A percentile compares a stretch with the other conserved stretches of the same genome.
Conservation (phyloP, 495 filamentous ascomycete genomes). For the Lindgomyces ingoldianus region DNA sequence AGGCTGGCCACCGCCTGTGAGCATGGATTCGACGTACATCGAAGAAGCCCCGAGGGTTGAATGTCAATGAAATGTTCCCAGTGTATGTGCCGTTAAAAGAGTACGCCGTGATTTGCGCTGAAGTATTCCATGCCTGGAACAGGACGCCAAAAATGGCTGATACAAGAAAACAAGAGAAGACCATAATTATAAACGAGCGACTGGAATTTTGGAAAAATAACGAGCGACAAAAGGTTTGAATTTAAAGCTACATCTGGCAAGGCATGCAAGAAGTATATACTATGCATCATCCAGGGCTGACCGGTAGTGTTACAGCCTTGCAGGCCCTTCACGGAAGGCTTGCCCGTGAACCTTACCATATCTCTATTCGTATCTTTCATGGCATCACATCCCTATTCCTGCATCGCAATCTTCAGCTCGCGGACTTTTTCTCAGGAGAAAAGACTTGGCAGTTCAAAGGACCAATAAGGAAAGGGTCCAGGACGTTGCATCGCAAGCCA, state of each 20-base stretch:
- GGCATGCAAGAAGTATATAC: background rate
- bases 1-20: background rate
- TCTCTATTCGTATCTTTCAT: background rate
- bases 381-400: no score
- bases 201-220: background rate
- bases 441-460: background rate
- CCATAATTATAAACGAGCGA: background rate
- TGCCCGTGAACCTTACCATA: background rate
- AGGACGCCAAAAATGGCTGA: background rate
- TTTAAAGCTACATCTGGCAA: background rate
- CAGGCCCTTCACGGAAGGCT: background rate
- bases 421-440: background rate
- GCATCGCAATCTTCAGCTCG: no score
- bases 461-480: background rate
- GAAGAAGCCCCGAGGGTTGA: background rate
- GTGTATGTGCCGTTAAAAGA: background rate
- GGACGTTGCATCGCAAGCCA: background rate
- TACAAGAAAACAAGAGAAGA: background rate
- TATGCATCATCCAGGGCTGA: background rate
- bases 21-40: background rate
- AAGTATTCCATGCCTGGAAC: background rate
- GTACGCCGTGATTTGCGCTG: background rate
- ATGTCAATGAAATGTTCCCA: background rate
- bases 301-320: background rate
- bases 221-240: background rate